Evolutionary conservation across 129 eudicot genomes (phyloP), one percentile per base, ranked within the genome.

Genomic region (Pulicaria dysenterica): DNA sequence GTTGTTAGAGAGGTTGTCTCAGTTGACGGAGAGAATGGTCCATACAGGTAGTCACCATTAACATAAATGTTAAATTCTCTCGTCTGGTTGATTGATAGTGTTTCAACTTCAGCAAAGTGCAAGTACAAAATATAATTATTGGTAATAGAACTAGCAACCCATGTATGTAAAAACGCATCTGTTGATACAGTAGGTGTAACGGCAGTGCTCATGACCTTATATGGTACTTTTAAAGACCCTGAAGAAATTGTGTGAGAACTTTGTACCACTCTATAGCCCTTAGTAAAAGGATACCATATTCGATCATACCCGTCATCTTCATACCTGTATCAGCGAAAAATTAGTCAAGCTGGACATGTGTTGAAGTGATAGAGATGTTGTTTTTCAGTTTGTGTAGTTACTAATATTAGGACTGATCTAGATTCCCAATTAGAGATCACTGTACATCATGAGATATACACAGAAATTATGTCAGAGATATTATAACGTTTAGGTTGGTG

Each of bases 21-120:
- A 66, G 73, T 46, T 6, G 40, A 2, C 5, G 73, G 83, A 51
- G 53, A 11, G 15, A 47, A 43, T 5, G 81, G 75, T 11, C 41
- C 48, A 53, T 38, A 0, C 16, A 19, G 44, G 9, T 15, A 57
- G 7, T 14, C 13, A 2, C 47, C 80, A 41, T 77, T 84, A 1
- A 84, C 44, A 57, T 56, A 70, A 69, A 83, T 46, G 56, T 64
- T 75, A 80, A 83, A 79, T 45, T 80, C 78, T 59, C 89, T 73
- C 5, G 13, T 39, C 65, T 79, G 66, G 43, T 68, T 74, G 45
- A 17, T n/a, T 47, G 15, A 17, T 36, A 85, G 64, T 9, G 6
- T 40, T 62, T 70, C 60, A 16, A 85, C 39, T 69, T 85, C 91
- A 69, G 91, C 83, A 73, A 79, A 44, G 50, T 85, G 70, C 14